These are phyloP conservation scores for Ophiostoma sp. DNA, from an alignment of 2,329 filamentous ascomycete genomes.

Conservation along the genomic window DNA sequence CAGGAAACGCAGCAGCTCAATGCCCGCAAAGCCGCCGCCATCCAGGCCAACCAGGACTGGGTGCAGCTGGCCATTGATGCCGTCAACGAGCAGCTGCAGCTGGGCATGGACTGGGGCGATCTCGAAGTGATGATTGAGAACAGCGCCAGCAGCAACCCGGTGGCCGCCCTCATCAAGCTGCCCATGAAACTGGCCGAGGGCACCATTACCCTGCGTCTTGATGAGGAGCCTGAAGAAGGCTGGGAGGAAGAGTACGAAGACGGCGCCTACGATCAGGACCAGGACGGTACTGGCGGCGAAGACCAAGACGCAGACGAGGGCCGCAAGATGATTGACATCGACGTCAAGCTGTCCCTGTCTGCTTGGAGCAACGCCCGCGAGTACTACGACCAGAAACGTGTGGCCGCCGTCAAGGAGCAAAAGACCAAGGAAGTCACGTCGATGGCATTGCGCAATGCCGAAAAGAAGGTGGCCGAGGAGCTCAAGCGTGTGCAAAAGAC, in stretches of 20 bases:
- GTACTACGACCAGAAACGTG: slow-evolving; percentile 88
- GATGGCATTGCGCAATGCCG: slow-evolving; percentile 82
- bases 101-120: slow-evolving; percentile 97
- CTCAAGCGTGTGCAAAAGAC: slow-evolving; percentile 86
- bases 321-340: slow-evolving; percentile 61
- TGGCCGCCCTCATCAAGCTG: slow-evolving; percentile 82
- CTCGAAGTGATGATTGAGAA: slow-evolving; percentile 85
- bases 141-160: slow-evolving; percentile 80
- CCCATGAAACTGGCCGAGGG: slow-evolving; percentile 91
- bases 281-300: slow-evolving; percentile 47
- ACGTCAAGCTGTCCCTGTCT: slow-evolving; percentile 79
- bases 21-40: slow-evolving; percentile 82
- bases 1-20: slow-evolving; percentile 81
- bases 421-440: slow-evolving; percentile 81
- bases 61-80: slow-evolving; percentile 92
- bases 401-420: slow-evolving; percentile 80
- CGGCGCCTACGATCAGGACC: slow-evolving; percentile 55
- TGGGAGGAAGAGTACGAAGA: slow-evolving; percentile 51
- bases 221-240: slow-evolving; percentile 64
- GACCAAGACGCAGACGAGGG: slow-evolving; percentile 37
- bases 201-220: slow-evolving; percentile 75
- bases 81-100: slow-evolving; percentile 84
- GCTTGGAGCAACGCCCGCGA: slow-evolving; percentile 88
- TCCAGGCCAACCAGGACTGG: slow-evolving; percentile 85
- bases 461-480: slow-evolving; percentile 83